phyloP scores from a whole-genome alignment of 495 filamentous ascomycete genomes.

The Hyaloscypha variabilis region DNA sequence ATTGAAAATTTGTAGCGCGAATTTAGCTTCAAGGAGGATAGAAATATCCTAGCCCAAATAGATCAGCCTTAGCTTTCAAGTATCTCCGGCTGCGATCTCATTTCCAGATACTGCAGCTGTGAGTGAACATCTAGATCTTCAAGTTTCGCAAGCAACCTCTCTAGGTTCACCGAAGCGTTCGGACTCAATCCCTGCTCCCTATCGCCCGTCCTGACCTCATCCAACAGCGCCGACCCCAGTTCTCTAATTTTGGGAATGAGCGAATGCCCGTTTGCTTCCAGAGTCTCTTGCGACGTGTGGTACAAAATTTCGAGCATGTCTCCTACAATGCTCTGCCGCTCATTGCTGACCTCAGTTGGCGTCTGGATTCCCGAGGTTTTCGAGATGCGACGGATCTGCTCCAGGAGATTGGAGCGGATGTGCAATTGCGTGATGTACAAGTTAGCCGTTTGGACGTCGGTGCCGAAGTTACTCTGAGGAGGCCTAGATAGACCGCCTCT shows the following conservation, averaged over 20 bases:
- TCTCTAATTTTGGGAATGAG: constrained; percentile 24
- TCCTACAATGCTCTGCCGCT: constrained; percentile 11
- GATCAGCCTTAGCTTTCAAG: no score
- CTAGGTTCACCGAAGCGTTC: constrained; percentile 14
- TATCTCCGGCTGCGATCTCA: no score
- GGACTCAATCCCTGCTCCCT: no score
- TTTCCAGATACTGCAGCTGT: no score
- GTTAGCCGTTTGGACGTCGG: constrained; percentile 24
- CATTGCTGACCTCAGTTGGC: no score
- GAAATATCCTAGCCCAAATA: no score
- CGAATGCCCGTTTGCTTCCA: constrained; percentile 25
- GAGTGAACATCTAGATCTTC: no score
- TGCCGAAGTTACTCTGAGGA: constrained; percentile 24
- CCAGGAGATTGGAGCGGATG: constrained; percentile 23
- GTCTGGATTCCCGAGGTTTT: no score
- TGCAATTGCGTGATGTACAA: constrained; percentile 27
- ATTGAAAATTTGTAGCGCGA: no score
- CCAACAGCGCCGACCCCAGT: constrained; percentile 15
- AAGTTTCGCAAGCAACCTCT: no score
- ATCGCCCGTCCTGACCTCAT: constrained; percentile 6
- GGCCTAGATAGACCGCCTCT: constrained; percentile 24
- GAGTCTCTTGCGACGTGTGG: constrained; percentile 17
- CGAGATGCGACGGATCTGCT: constrained; percentile 2
- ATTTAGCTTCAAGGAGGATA: no score
- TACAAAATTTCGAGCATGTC: constrained; percentile 27